phyloP scores from a whole-genome alignment of 2,329 filamentous ascomycete species.

The Aspergillus cejpii region DNA sequence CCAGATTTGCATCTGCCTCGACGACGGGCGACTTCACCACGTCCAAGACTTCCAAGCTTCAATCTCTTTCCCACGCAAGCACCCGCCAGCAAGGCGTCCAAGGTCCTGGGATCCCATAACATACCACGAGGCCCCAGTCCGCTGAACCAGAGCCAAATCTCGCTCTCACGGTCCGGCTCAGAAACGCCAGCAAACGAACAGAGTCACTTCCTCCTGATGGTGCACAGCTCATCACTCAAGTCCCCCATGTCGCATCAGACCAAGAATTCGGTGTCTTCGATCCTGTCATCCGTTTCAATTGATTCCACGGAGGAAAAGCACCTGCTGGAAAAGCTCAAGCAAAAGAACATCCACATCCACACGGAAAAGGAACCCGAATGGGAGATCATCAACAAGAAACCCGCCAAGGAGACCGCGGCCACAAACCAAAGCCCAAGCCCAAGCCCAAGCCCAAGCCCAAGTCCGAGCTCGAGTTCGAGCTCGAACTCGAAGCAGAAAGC shows the following conservation, averaged over 20 bases:
- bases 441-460: background rate
- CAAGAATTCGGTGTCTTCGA: conserved; percentile 16
- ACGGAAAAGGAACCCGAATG: conserved; percentile 18
- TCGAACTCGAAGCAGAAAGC: conserved; percentile 3
- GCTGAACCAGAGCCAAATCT: conserved; percentile 21
- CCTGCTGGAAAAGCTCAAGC: conserved; percentile 14
- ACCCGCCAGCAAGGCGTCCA: conserved; percentile 27
- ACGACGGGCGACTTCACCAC: conserved; percentile 35
- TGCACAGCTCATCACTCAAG: conserved; percentile 5
- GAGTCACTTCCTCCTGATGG: conserved; percentile 6
- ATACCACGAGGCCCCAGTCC: conserved; percentile 25
- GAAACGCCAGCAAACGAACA: conserved; percentile 15
- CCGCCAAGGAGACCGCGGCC: background rate
- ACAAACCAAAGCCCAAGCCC: background rate
- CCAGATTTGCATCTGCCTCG: conserved; percentile 20
- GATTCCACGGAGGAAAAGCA: conserved; percentile 12
- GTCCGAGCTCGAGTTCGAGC: no score
- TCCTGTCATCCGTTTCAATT: conserved; percentile 13
- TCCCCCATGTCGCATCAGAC: conserved; percentile 9
- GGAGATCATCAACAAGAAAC: conserved; percentile 19
- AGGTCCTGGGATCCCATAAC: conserved; percentile 27
- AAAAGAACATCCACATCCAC: conserved; percentile 13
- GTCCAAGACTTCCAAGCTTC: conserved; percentile 33
- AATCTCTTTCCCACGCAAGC: conserved; percentile 33
- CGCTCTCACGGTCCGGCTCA: conserved; percentile 7